These are phyloP conservation scores for Talaromyces marneffei DNA, from an alignment of 2,329 filamentous ascomycete species.

Conservation along the genomic window DNA sequence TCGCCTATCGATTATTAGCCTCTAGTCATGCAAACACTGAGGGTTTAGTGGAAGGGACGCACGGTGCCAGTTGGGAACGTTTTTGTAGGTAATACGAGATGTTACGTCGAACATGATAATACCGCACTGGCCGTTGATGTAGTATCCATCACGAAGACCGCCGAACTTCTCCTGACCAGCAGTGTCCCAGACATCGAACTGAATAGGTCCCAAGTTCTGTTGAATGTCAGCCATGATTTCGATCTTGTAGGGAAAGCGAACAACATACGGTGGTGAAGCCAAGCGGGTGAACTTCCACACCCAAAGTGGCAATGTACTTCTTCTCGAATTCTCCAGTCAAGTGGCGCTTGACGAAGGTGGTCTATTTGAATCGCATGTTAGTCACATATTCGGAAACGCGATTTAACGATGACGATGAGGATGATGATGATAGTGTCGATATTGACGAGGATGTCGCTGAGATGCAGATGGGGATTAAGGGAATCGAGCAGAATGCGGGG, in stretches of 20 bases:
- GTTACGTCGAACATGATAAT: constrained; percentile 99
- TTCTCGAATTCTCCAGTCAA: constrained; percentile 99
- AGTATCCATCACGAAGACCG: constrained; percentile 98
- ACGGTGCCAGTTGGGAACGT: constrained; percentile 99
- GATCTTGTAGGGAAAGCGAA: background rate
- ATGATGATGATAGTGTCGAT: background rate
- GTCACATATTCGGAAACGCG: background rate
- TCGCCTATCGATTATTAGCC: constrained; percentile 58
- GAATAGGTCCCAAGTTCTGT: constrained; percentile 87
- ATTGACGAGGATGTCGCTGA: background rate
- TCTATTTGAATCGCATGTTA: constrained; percentile 50
- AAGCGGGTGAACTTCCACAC: constrained; percentile 98
- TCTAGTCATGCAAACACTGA: too few species aligned
- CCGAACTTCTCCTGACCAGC: constrained; percentile 99
- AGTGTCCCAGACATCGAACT: constrained; percentile 99
- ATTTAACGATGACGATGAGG: too few species aligned
- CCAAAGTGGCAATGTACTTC: constrained; percentile 99
- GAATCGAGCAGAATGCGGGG: constrained; percentile 8
- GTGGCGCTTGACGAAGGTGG: constrained; percentile 99
- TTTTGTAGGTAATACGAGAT: constrained; percentile 99
- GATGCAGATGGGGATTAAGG: background rate
- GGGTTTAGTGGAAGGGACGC: constrained; percentile 52
- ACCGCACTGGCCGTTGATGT: constrained; percentile 99
- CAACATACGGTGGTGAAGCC: constrained; percentile 90
- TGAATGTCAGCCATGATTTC: constrained; percentile 23